A percentile compares a stretch with the other conserved stretches of the same genome.
Evolutionary conservation across 331 rosid genomes (phyloP).

Genomic region (Rhamnella rubrinervis): DNA sequence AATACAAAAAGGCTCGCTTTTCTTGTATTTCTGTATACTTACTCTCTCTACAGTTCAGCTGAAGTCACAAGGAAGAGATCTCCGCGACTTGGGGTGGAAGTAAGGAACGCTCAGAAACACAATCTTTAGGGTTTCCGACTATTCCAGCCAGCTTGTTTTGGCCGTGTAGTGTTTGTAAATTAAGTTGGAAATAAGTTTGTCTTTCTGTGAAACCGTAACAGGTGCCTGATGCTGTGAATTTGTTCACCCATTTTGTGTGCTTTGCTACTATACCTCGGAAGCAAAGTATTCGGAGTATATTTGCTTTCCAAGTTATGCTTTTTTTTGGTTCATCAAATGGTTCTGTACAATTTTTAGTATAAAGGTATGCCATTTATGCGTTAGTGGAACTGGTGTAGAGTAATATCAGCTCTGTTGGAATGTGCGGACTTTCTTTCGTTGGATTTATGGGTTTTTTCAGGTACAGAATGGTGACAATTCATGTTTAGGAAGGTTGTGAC

Average conservation of each 20-base stretch:
- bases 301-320: constrained; percentile 28
- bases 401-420: not conserved
- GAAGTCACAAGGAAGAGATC: constrained; percentile 61
- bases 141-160: constrained; percentile 21
- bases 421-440: constrained; percentile 1
- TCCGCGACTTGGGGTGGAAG: constrained; percentile 45
- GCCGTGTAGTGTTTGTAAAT: constrained; percentile 5
- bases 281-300: constrained; percentile 23
- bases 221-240: constrained; percentile 16
- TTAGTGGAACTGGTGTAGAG: not conserved
- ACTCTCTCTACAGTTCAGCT: constrained; percentile 37
- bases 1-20: constrained; percentile 34
- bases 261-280: constrained; percentile 4
- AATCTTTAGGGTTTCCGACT: constrained; percentile 28
- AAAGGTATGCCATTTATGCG: not conserved
- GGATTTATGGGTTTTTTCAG: not conserved
- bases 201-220: not conserved
- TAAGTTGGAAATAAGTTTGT: constrained; percentile 18
- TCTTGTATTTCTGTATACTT: constrained; percentile 9
- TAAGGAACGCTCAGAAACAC: constrained; percentile 42
- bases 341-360: not conserved
- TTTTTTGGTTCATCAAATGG: constrained; percentile 16
- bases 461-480: constrained; percentile 6
- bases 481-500: constrained; percentile 28
- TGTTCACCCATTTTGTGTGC: constrained; percentile 1